Evolutionary conservation across 2,329 filamentous ascomycete genomes (phyloP).

Genomic region (Malbranchea cinnamomea): DNA sequence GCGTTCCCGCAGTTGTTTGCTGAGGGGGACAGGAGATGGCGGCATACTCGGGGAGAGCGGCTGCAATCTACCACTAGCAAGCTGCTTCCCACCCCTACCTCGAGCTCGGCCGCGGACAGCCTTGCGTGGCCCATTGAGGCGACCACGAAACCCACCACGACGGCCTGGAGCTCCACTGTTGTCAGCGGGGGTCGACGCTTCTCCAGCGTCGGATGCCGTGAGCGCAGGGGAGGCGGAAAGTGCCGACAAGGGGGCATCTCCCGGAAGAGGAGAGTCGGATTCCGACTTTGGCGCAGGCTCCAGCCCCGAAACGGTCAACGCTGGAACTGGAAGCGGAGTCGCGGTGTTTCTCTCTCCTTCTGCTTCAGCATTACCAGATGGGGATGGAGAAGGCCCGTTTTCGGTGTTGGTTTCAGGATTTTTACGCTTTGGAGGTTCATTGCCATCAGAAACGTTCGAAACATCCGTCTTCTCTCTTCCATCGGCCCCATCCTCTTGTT

Average conservation of each 20-base stretch:
- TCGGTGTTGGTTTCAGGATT: slow-evolving; percentile 1
- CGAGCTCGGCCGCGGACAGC: slow-evolving; percentile 17
- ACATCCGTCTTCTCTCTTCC: background rate
- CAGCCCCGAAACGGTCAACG: background rate
- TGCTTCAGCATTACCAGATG: slow-evolving; percentile 6
- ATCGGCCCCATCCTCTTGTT: too few relatives aligned
- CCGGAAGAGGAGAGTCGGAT: too few relatives aligned
- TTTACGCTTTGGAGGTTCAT: background rate
- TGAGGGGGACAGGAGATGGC: slow-evolving; percentile 21
- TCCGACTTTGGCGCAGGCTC: too few relatives aligned
- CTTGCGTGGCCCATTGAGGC: slow-evolving; percentile 8
- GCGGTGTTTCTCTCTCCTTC: too few relatives aligned
- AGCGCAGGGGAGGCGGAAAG: slow-evolving; percentile 6
- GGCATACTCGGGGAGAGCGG: slow-evolving; percentile 19
- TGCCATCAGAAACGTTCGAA: background rate
- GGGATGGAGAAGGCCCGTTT: slow-evolving; percentile 1
- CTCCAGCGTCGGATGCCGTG: slow-evolving; percentile 7
- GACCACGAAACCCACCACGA: slow-evolving; percentile 12
- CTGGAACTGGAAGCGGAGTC: too few relatives aligned
- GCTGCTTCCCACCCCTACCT: slow-evolving; percentile 14
- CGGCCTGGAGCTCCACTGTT: slow-evolving; percentile 13
- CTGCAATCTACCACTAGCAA: slow-evolving; percentile 14
- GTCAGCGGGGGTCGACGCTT: slow-evolving; percentile 8
- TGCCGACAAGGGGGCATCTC: slow-evolving; percentile 2
- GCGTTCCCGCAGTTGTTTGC: slow-evolving; percentile 25